These are phyloP conservation scores for Cenchrus americanus DNA, from an alignment of 176 grass and related monocot genomes.

Conservation along the genomic window DNA sequence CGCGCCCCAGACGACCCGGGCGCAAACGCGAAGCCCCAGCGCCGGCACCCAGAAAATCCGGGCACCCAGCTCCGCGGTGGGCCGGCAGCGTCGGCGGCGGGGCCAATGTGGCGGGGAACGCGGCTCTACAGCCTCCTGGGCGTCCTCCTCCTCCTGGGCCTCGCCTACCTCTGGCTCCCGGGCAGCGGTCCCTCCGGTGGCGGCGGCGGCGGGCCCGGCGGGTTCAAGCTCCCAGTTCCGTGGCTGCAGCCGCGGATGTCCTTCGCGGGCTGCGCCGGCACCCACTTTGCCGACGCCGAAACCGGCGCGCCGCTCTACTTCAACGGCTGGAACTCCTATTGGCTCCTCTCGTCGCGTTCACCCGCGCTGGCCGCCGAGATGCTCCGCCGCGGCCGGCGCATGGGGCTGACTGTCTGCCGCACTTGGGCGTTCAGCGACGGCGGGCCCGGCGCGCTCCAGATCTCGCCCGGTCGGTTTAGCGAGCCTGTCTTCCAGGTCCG, in stretches of 20 bases:
- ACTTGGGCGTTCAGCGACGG: conserved; percentile 91
- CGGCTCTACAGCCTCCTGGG: conserved; percentile 68
- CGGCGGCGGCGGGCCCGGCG: conserved; percentile 2
- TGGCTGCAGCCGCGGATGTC: conserved; percentile 85
- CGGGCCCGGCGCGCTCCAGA: conserved; percentile 74
- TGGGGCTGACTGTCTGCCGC: conserved; percentile 83
- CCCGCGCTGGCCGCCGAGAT: conserved; percentile 62
- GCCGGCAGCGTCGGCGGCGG: background rate
- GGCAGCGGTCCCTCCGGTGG: background rate
- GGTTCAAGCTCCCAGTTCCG: conserved; percentile 68
- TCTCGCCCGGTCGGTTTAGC: conserved; percentile 78
- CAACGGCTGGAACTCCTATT: conserved; percentile 99
- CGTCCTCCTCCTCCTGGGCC: conserved; percentile 61
- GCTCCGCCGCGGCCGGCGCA: conserved; percentile 65
- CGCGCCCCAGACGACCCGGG: background rate
- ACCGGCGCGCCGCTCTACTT: conserved; percentile 68
- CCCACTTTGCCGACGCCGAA: conserved; percentile 64
- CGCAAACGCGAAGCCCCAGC: background rate
- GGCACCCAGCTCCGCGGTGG: background rate
- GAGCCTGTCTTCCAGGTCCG: conserved; percentile 78
- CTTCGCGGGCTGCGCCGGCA: conserved; percentile 61
- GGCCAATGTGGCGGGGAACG: conserved; percentile 56
- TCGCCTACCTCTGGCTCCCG: conserved; percentile 65
- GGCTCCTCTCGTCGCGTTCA: conserved; percentile 62
- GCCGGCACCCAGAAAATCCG: background rate